Conservation (phyloP, 1,139 yeast species). For the Hansenula sp. region DNA sequence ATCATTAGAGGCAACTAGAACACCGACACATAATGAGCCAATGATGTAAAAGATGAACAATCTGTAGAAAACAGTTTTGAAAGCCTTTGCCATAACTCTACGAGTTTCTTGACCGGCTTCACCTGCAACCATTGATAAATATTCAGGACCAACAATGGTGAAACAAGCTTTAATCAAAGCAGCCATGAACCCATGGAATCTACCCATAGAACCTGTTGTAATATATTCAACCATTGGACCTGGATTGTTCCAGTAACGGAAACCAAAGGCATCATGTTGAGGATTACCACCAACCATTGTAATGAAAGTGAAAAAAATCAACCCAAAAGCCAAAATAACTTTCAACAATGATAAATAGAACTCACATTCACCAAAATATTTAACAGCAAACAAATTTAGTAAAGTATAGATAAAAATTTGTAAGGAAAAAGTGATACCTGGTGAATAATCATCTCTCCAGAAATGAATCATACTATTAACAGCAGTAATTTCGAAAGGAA, state of each 20-base stretch:
- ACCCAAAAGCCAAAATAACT: conserved; percentile 64
- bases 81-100: conserved; percentile 43
- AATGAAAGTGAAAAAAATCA: conserved; percentile 65
- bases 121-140: conserved; percentile 45
- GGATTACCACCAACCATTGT: conserved; percentile 87
- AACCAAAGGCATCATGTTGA: conserved; percentile 58
- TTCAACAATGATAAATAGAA: conserved; percentile 51
- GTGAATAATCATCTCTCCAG: conserved; percentile 51
- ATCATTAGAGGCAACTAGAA: conserved; percentile 44
- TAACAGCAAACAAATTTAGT: conserved; percentile 46
- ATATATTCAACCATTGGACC: conserved; percentile 48
- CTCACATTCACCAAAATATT: conserved; percentile 50
- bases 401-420: conserved; percentile 39
- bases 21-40: conserved; percentile 42
- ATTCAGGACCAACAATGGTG: conserved; percentile 80
- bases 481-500: conserved; percentile 78
- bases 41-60: conserved; percentile 40
- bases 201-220: conserved; percentile 48
- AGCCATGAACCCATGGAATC: conserved; percentile 60
- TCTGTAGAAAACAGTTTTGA: conserved; percentile 43
- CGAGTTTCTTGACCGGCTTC: conserved; percentile 49
- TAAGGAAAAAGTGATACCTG: conserved; percentile 53
- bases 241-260: conserved; percentile 62
- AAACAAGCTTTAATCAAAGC: conserved; percentile 61
- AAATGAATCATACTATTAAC: conserved; percentile 59